These are phyloP conservation scores for Metarhizium rileyi DNA, from an alignment of 2,329 filamentous ascomycete genomes.

Conservation along the genomic window DNA sequence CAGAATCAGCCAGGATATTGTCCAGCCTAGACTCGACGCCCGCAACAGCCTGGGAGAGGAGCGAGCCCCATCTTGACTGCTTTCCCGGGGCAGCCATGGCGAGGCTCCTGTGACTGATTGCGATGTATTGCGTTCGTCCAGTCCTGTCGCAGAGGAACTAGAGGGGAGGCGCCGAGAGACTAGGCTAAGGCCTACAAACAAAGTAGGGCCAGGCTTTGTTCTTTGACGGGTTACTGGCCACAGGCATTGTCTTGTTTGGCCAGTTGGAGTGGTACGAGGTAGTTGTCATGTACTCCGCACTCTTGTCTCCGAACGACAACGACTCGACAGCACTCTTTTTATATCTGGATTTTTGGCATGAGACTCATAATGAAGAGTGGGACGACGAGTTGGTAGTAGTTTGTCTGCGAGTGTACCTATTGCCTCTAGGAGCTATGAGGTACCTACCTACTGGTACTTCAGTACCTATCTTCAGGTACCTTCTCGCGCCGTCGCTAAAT, in stretches of 20 bases:
- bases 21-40: slow-evolving; percentile 91
- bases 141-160: neutral
- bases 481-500: too few species aligned
- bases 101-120: slow-evolving; percentile 7
- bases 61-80: slow-evolving; percentile 58
- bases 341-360: too few species aligned
- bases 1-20: slow-evolving; percentile 77
- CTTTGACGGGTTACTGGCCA: neutral
- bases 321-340: neutral
- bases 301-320: neutral
- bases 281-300: neutral
- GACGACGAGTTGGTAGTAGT: too few species aligned
- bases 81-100: slow-evolving; percentile 41
- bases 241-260: neutral
- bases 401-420: too few species aligned
- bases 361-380: too few species aligned
- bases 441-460: too few species aligned
- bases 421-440: too few species aligned
- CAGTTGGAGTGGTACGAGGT: neutral
- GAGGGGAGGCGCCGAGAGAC: neutral
- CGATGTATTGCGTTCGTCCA: neutral
- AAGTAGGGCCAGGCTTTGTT: neutral
- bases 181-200: neutral
- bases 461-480: too few species aligned
- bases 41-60: slow-evolving; percentile 83